These are phyloP conservation scores for Trichoderma pleuroti DNA, from an alignment of 2,329 filamentous ascomycete genomes.

Conservation along the genomic window DNA sequence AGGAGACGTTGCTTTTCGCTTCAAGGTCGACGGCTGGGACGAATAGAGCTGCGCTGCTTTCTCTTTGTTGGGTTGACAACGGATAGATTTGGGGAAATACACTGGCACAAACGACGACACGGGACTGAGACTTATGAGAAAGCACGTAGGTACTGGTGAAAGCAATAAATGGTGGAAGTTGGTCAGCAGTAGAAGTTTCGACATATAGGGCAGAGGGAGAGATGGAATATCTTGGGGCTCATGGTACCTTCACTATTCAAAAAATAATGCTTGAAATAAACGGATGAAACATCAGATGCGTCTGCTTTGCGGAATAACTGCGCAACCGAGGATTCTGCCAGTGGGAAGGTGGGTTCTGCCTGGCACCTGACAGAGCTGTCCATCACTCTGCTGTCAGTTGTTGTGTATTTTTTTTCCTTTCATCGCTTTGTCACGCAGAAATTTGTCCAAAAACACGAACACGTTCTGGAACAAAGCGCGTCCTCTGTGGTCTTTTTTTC, in stretches of 20 bases:
- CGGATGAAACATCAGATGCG: not conserved
- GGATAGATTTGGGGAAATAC: not conserved
- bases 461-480: slow-evolving; percentile 2
- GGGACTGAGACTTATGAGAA: not conserved
- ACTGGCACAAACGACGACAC: not conserved
- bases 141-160: not conserved
- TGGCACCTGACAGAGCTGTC: not conserved
- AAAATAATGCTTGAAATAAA: not conserved
- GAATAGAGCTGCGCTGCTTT: slow-evolving; percentile 15
- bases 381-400: not conserved
- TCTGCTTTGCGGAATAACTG: slow-evolving; percentile 2
- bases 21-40: slow-evolving; percentile 54
- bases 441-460: not conserved
- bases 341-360: not conserved
- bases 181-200: not conserved
- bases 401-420: not conserved
- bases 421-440: not conserved
- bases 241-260: not conserved
- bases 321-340: not conserved
- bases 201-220: not conserved
- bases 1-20: slow-evolving; percentile 55
- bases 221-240: not conserved
- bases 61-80: not conserved
- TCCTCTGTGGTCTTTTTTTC: not conserved
- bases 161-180: not conserved